These are phyloP conservation scores for Suillus americanus DNA, from an alignment of 768 basidiomycete genomes.

Conservation along the genomic window DNA sequence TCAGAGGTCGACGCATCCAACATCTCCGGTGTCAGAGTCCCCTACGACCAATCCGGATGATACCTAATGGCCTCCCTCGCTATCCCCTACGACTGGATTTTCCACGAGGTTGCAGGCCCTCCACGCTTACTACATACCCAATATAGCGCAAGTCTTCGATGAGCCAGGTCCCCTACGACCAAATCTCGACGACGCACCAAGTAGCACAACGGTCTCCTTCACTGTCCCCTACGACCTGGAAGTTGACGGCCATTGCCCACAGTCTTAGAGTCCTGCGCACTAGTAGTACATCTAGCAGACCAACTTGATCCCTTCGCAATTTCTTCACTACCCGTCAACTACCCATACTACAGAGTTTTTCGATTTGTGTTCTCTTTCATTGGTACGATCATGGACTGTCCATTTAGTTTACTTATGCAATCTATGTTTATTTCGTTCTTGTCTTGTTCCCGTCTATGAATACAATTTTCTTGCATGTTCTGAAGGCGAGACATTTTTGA, in stretches of 20 bases:
- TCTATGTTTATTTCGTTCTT: background rate
- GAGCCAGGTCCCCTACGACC: background rate
- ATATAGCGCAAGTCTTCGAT: background rate
- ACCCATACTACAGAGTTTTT: background rate
- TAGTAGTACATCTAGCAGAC: background rate
- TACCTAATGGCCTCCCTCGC: background rate
- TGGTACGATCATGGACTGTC: background rate
- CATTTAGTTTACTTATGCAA: background rate
- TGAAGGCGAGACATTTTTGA: background rate
- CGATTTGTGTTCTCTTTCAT: background rate
- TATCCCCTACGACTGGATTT: background rate
- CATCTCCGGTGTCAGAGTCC: background rate
- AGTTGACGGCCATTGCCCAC: background rate
- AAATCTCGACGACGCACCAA: background rate
- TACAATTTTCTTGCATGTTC: background rate
- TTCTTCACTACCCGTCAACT: background rate
- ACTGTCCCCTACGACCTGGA: background rate
- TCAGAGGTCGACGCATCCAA: background rate
- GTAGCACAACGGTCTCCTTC: background rate
- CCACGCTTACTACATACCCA: background rate
- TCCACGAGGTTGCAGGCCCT: background rate
- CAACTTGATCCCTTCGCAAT: background rate
- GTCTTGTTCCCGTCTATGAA: background rate
- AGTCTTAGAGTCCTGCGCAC: background rate
- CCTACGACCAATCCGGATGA: background rate